A percentile compares a stretch with the other conserved stretches of the same genome.
phyloP scores from a whole-genome alignment of 2,329 filamentous ascomycete species.

The Penicillium sp. region DNA sequence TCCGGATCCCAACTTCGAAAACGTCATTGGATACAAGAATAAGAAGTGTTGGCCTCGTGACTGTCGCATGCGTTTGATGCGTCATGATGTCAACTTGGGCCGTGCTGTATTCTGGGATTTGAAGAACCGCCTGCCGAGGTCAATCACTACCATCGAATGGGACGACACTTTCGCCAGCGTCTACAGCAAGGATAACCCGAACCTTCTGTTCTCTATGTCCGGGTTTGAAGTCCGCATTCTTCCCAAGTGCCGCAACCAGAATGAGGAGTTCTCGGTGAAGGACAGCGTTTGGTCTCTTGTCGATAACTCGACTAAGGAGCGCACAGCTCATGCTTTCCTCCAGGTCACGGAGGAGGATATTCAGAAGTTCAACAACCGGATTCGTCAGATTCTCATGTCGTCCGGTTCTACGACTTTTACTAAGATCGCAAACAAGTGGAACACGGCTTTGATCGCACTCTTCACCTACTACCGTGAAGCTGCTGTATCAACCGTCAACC shows the following conservation, averaged over 20 bases:
- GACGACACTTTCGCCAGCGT: conserved; percentile 97
- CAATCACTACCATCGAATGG: conserved; percentile 96
- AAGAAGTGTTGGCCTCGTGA: conserved; percentile 99
- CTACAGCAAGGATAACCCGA: conserved; percentile 95
- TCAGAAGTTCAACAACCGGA: conserved; percentile 97
- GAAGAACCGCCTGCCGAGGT: conserved; percentile 90
- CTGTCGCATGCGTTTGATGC: conserved; percentile 95
- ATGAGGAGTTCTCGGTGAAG: conserved; percentile 93
- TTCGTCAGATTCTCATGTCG: conserved; percentile 97
- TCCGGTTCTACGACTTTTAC: conserved; percentile 99
- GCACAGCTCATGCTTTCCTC: conserved; percentile 92
- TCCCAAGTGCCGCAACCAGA: conserved; percentile 87
- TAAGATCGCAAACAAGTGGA: conserved; percentile 99
- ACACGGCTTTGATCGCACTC: conserved; percentile 88
- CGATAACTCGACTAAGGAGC: conserved; percentile 91
- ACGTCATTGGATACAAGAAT: conserved; percentile 96
- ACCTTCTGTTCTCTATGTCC: conserved; percentile 92
- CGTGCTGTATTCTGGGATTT: conserved; percentile 98
- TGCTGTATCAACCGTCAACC: conserved; percentile 84
- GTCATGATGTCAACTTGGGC: conserved; percentile 94
- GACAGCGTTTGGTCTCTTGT: conserved; percentile 97
- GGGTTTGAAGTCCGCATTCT: conserved; percentile 95
- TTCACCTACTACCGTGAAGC: conserved; percentile 99
- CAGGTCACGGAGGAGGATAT: conserved; percentile 98
- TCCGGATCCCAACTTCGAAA: conserved; percentile 97